A percentile compares a stretch with the other conserved stretches of the same genome.
These are phyloP conservation scores for Leucogyrophana mollusca DNA, from an alignment of 768 basidiomycete genomes.

Conservation along the genomic window DNA sequence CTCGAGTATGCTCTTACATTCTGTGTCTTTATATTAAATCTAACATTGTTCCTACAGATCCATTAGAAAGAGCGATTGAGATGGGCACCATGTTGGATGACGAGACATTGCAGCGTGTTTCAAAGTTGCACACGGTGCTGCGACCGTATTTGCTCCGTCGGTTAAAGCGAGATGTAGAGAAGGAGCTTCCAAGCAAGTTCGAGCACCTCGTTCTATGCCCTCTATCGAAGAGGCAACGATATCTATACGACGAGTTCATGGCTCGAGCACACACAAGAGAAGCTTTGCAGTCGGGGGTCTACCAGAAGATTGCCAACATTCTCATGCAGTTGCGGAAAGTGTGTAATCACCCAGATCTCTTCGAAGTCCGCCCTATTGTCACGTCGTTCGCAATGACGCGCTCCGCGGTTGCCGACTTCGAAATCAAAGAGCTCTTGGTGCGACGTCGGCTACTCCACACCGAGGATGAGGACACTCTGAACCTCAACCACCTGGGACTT, in stretches of 20 bases:
- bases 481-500: constrained; percentile 66
- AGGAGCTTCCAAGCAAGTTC: constrained; percentile 89
- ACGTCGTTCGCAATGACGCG: constrained; percentile 74
- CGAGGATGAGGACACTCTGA: constrained; percentile 48
- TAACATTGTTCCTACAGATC: constrained; percentile 51
- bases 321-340: constrained; percentile 99
- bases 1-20: constrained; percentile 64
- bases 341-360: constrained; percentile 91
- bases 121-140: constrained; percentile 91
- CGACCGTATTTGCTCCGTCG: constrained; percentile 94
- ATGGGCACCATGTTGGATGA: constrained; percentile 74
- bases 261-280: constrained; percentile 78
- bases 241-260: constrained; percentile 97
- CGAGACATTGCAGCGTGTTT: constrained; percentile 80
- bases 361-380: constrained; percentile 83
- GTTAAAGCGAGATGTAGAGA: constrained; percentile 98
- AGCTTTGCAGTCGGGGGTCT: constrained; percentile 81
- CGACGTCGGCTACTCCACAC: constrained; percentile 68
- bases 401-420: constrained; percentile 74
- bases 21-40: background rate
- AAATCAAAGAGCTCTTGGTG: constrained; percentile 86
- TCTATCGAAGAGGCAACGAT: constrained; percentile 90
- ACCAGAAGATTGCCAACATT: constrained; percentile 89
- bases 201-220: constrained; percentile 89
- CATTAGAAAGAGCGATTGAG: constrained; percentile 92